Evolutionary conservation across 202 grass and related monocot genomes (phyloP).

Genomic region (Carex sylvatica): DNA sequence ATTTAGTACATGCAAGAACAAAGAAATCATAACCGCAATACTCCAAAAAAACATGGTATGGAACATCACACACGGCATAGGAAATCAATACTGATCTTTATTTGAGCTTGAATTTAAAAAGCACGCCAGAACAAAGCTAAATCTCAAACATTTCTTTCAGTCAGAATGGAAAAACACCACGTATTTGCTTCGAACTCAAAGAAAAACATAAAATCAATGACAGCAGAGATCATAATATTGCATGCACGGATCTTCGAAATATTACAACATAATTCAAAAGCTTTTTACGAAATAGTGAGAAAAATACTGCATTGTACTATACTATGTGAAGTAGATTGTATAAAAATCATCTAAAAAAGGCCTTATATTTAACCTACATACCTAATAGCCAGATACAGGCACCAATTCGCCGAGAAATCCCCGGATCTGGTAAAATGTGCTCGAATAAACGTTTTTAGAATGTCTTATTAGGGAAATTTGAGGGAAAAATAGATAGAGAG

Average conservation of each 20-base stretch:
- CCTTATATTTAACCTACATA: conserved; percentile 13
- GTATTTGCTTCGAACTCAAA: not conserved
- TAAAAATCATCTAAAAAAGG: not conserved
- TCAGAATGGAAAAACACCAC: not conserved
- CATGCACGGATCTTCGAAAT: conserved; percentile 30
- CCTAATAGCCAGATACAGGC: not conserved
- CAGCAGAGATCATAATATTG: conserved; percentile 13
- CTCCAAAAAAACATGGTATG: conserved; percentile 15
- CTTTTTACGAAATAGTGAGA: conserved; percentile 9
- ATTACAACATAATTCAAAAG: conserved; percentile 4
- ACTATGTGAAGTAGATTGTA: not conserved
- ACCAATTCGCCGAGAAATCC: conserved; percentile 5
- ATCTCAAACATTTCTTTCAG: conserved; percentile 19
- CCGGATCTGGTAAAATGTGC: conserved; percentile 39
- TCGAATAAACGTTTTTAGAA: conserved; percentile 15
- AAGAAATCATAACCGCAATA: conserved; percentile 4
- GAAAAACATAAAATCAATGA: conserved; percentile 13
- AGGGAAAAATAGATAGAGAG: not conserved
- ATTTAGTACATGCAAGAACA: conserved; percentile 22
- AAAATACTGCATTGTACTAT: conserved; percentile 15
- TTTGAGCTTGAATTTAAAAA: conserved; percentile 14
- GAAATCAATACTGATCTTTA: conserved; percentile 9
- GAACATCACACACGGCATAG: not conserved
- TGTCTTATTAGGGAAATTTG: conserved; percentile 23
- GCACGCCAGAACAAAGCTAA: conserved; percentile 11